Conservation (phyloP, 805 yeast genomes). For the Pichia rugopelliculosa region DNA sequence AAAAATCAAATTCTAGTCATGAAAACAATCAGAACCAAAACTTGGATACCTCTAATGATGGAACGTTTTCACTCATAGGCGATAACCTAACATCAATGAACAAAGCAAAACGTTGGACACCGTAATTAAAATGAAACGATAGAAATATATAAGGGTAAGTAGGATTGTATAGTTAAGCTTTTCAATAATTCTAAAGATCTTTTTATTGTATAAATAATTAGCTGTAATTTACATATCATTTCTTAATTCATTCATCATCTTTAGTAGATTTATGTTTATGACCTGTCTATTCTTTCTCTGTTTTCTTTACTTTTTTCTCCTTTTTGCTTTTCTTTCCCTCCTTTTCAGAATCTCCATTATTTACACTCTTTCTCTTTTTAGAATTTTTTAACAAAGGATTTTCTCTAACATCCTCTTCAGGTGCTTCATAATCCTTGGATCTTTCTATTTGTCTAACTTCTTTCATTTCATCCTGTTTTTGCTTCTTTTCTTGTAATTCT, state of each 20-base stretch:
- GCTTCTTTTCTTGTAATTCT: conserved; percentile 68
- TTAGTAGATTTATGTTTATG: conserved; percentile 10
- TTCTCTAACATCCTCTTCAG: conserved; percentile 52
- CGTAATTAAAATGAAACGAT: not conserved
- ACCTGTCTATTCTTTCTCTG: conserved; percentile 12
- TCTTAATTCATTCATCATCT: conserved; percentile 1
- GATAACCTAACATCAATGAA: conserved; percentile 1
- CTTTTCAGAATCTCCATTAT: conserved; percentile 22
- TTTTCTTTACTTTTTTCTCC: conserved; percentile 13
- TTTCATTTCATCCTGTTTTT: conserved; percentile 66
- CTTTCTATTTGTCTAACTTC: conserved; percentile 61
- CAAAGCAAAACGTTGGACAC: conserved; percentile 4
- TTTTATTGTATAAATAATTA: not conserved
- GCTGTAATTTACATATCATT: not conserved
- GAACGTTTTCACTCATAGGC: conserved; percentile 6
- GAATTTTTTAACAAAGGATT: conserved; percentile 28
- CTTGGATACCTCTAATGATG: not conserved
- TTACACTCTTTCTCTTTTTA: conserved; percentile 24
- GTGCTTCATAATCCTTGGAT: conserved; percentile 75
- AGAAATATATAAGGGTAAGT: not conserved
- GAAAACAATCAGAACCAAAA: not conserved
- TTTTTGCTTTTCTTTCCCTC: conserved; percentile 17
- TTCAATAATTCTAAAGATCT: not conserved
- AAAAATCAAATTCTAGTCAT: not conserved
- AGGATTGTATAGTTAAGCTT: not conserved